A percentile compares a stretch with the other conserved stretches of the same genome.
phyloP scores from a whole-genome alignment of 345 rosid genomes.

The Sonneratia caseolaris region DNA sequence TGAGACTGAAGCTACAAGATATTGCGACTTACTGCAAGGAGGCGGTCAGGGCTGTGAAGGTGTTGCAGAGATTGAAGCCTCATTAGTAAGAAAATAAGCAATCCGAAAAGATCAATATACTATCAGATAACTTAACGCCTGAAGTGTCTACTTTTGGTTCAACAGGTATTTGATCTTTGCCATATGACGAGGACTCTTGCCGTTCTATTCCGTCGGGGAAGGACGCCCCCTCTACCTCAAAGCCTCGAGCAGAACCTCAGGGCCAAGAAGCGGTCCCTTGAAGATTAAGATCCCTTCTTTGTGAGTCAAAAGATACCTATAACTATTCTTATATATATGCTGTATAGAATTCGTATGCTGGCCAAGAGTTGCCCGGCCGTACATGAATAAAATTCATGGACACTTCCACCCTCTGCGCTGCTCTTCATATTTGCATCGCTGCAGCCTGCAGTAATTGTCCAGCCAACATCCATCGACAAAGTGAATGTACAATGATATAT shows the following conservation, averaged over 20 bases:
- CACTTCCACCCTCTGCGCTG: background rate
- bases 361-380: too few species aligned
- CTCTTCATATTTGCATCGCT: background rate
- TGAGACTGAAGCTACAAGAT: constrained; percentile 71
- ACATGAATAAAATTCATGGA: background rate
- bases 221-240: constrained; percentile 79
- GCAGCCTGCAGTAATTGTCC: background rate
- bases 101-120: background rate
- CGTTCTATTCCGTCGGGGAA: constrained; percentile 73
- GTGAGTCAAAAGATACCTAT: background rate
- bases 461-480: background rate
- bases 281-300: constrained; percentile 45
- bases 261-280: constrained; percentile 85
- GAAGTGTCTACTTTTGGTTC: constrained; percentile 3
- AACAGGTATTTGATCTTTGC: constrained; percentile 33
- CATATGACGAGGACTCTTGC: constrained; percentile 72
- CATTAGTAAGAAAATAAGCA: constrained; percentile 55
- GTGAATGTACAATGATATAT: background rate
- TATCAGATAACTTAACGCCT: background rate
- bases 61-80: constrained; percentile 89
- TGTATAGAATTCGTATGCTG: background rate
- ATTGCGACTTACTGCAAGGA: constrained; percentile 86
- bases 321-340: background rate
- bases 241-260: constrained; percentile 74
- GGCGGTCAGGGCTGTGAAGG: constrained; percentile 97